Evolutionary conservation across 768 basidiomycete species (phyloP), one percentile per base, ranked within the genome.

Genomic region (Dacryopinax primogenitus): DNA sequence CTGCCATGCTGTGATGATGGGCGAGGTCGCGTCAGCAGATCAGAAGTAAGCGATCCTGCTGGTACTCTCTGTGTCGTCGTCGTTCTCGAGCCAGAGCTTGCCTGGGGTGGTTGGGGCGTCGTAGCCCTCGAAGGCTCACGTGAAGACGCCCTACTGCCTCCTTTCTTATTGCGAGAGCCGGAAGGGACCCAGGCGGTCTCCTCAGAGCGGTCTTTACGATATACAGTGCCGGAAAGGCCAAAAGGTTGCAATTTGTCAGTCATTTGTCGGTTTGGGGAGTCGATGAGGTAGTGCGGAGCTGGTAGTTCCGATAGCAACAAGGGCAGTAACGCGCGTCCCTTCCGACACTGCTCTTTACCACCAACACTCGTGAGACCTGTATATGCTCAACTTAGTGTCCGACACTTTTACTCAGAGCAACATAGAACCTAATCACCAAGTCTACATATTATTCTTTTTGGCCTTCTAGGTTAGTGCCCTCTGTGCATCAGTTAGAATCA

Each of bases 161-260:
- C 26, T 21, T 58, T 58, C 51, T 58, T 58, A 23, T 58, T 58
- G 26, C 13, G 26, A n/a, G n/a, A n/a, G n/a, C n/a, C n/a, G 9
- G 51, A 13, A 13, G 26, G 6, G 15, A 58, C 26, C 51, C 51
- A 58, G 51, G 26, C 51, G 30, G 26, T 58, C 30, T 58, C 51
- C 26, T 58, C 51, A 9, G 51, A 28, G 51, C 51, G 51, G 51
- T 58, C 51, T 30, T 58, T 58, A 30, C 51, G 51, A 30, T 58
- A 58, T 18, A 58, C 30, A 15, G 51, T 58, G 30, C 51, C 51
- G 11, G 3, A 2, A 13, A 58, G 11, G 30, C 51, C 51, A 30
- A 58, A 58, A 13, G 51, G 26, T 9, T 23, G 23, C n/a, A n/a
- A n/a, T 23, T 13, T 58, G 26, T 58, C 32, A 21, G 51, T 30